These are phyloP conservation scores for Trypanosoma melophagium DNA, from an alignment of 208 protist species.

Conservation along the genomic window DNA sequence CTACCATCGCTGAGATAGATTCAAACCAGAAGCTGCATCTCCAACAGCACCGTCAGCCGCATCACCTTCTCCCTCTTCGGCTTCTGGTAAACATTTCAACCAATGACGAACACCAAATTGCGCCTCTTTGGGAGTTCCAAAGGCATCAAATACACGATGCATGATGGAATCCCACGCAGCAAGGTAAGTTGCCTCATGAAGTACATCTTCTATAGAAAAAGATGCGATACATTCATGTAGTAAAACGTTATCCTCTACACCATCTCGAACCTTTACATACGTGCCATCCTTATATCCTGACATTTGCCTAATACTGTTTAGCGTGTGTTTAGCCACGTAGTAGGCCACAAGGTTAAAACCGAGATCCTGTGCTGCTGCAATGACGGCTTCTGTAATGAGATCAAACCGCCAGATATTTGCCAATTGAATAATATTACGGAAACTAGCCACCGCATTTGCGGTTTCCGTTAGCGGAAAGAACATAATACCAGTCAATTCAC, in stretches of 20 bases:
- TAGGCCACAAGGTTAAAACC: conserved; percentile 89
- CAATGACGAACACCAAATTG: conserved; percentile 55
- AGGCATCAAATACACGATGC: conserved; percentile 79
- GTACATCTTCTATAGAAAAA: conserved; percentile 56
- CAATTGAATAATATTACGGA: conserved; percentile 88
- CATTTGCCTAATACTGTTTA: conserved; percentile 89
- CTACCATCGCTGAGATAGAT: conserved; percentile 1
- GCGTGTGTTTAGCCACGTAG: conserved; percentile 91
- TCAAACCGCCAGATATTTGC: conserved; percentile 78
- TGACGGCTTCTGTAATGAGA: conserved; percentile 71
- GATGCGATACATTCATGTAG: conserved; percentile 84
- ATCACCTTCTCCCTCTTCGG: background rate
- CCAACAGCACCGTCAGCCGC: too few species aligned
- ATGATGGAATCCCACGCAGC: conserved; percentile 74
- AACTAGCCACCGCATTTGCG: conserved; percentile 74
- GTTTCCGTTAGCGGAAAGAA: conserved; percentile 72
- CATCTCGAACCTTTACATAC: conserved; percentile 89
- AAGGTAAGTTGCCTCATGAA: conserved; percentile 49
- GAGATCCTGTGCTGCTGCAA: conserved; percentile 75
- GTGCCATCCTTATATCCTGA: conserved; percentile 85
- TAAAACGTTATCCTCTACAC: conserved; percentile 89
- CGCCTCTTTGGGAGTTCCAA: conserved; percentile 56
- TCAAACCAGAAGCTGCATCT: conserved; percentile 19
- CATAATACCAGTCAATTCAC: conserved; percentile 39
- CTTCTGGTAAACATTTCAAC: conserved; percentile 28